Evolutionary conservation across 768 basidiomycete genomes (phyloP).

Genomic region (Dendrothele bispora): DNA sequence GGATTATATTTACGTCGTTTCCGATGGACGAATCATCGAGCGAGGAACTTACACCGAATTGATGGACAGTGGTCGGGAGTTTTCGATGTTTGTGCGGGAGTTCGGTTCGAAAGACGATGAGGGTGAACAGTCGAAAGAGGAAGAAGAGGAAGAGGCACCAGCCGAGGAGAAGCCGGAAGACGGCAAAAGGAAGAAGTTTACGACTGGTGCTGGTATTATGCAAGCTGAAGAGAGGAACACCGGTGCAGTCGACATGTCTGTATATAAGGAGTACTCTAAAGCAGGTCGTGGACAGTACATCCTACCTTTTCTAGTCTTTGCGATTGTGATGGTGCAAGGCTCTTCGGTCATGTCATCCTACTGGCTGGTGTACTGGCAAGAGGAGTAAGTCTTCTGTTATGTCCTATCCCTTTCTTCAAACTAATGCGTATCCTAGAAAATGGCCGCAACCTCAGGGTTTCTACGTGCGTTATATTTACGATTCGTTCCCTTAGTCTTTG

Average conservation of each 20-base stretch:
- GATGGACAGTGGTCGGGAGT: constrained; percentile 61
- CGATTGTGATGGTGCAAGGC: constrained; percentile 67
- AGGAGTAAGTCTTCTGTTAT: constrained; percentile 38
- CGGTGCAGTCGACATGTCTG: constrained; percentile 58
- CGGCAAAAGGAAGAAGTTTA: constrained; percentile 34
- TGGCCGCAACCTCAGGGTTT: constrained; percentile 64
- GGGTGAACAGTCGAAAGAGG: constrained; percentile 43
- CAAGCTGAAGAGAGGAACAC: constrained; percentile 82
- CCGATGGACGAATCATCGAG: constrained; percentile 77
- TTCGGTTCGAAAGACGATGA: constrained; percentile 73
- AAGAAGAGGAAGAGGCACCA: constrained; percentile 43
- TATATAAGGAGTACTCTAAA: constrained; percentile 62
- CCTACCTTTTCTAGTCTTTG: constrained; percentile 62
- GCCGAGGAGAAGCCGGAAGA: constrained; percentile 33
- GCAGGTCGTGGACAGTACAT: constrained; percentile 70
- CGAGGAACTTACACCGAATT: constrained; percentile 78
- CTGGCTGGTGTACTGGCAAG: constrained; percentile 91
- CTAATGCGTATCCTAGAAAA: constrained; percentile 31
- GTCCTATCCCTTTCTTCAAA: constrained; percentile 8
- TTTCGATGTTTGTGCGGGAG: constrained; percentile 71
- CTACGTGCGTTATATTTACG: constrained; percentile 50
- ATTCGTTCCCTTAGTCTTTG: not conserved
- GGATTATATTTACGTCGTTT: constrained; percentile 81
- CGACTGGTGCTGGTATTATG: constrained; percentile 61
- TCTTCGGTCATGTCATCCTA: constrained; percentile 71